These are phyloP conservation scores for Arctium minus DNA, from an alignment of 129 eudicot genomes.

Conservation along the genomic window DNA sequence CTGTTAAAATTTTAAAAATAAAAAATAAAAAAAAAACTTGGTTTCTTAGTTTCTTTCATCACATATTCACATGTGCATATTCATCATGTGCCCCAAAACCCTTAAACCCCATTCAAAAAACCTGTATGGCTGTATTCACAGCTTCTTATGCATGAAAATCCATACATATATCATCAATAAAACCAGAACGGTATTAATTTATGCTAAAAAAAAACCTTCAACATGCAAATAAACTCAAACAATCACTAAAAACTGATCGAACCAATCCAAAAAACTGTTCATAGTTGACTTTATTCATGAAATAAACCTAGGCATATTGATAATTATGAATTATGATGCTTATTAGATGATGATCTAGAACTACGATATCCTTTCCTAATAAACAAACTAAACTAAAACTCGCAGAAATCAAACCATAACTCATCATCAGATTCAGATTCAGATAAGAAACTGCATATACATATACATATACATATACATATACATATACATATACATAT, in stretches of 20 bases:
- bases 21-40: neutral
- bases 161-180: neutral
- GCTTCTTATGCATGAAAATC: conserved; percentile 4
- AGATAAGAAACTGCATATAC: neutral
- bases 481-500: too few species aligned
- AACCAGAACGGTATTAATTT: neutral
- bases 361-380: too few species aligned
- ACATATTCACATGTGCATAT: neutral
- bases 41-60: neutral
- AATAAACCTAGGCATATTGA: neutral
- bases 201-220: neutral
- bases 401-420: neutral
- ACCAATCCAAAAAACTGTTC: neutral
- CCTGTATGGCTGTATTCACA: neutral
- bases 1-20: too few species aligned
- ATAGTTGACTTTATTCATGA: neutral
- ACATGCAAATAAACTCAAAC: neutral
- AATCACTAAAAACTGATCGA: neutral
- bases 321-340: too few species aligned
- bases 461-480: too few species aligned
- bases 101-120: conserved; percentile 1
- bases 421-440: neutral
- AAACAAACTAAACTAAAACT: too few species aligned
- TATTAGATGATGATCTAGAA: too few species aligned
- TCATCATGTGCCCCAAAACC: neutral